Percentiles rank a stretch among this genome's conserved stretches.
Evolutionary conservation across 495 filamentous ascomycete species (phyloP).

Genomic region (Aspergillus sparsus): DNA sequence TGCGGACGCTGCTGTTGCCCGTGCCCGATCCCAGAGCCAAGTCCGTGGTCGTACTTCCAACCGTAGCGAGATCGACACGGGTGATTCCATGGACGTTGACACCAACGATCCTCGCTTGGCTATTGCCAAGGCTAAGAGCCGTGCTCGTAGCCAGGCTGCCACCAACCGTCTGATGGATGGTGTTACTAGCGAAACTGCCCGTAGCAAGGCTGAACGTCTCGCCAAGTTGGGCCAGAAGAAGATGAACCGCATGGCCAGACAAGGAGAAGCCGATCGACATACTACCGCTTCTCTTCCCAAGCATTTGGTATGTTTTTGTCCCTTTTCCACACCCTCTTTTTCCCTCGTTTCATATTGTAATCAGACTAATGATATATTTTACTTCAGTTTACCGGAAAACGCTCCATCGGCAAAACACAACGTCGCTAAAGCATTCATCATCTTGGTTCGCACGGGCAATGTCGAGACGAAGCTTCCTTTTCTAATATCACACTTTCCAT

Average conservation of each 20-base stretch:
- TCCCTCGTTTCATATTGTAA: background rate
- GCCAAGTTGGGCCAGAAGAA: constrained; percentile 90
- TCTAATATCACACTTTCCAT: constrained; percentile 25
- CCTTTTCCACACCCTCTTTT: too few species aligned
- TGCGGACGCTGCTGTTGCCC: constrained; percentile 66
- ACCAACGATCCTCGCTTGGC: constrained; percentile 53
- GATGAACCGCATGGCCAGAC: constrained; percentile 96
- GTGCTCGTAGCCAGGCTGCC: constrained; percentile 70
- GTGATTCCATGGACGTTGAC: constrained; percentile 86
- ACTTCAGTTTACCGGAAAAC: constrained; percentile 56
- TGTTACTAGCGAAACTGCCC: constrained; percentile 47
- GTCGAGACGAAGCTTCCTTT: constrained; percentile 37
- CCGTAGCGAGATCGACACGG: constrained; percentile 55
- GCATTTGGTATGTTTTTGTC: constrained; percentile 72
- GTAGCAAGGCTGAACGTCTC: constrained; percentile 79
- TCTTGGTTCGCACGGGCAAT: constrained; percentile 17
- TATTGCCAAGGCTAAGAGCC: constrained; percentile 72
- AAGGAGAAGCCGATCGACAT: constrained; percentile 96
- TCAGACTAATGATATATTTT: constrained; percentile 10
- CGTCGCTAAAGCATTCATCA: constrained; percentile 45
- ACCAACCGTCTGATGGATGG: constrained; percentile 86
- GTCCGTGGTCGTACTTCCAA: constrained; percentile 60
- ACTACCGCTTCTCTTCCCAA: constrained; percentile 78
- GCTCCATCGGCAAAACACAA: constrained; percentile 60
- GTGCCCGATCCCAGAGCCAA: constrained; percentile 66